phyloP scores from a whole-genome alignment of 345 rosid species.

The Eucalyptus caleyi region DNA sequence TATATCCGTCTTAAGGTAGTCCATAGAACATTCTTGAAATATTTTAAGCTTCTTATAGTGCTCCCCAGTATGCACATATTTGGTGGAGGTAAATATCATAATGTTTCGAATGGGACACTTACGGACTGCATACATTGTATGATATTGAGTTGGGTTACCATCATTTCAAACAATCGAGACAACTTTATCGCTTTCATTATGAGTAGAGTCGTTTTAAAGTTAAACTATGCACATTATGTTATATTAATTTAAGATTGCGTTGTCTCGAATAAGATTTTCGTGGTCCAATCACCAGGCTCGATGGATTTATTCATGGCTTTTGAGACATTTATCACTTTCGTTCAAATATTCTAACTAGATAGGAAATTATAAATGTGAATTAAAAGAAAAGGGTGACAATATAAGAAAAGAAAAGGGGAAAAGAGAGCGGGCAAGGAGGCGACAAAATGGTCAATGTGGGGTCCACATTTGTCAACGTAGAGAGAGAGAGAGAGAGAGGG shows the following conservation, averaged over 20 bases:
- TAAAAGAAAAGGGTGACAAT: neutral
- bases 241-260: neutral
- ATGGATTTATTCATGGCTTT: neutral
- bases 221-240: neutral
- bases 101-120: neutral
- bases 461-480: neutral
- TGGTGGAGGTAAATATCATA: neutral
- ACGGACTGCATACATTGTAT: neutral
- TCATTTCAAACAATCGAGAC: neutral
- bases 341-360: neutral
- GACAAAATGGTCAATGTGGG: neutral
- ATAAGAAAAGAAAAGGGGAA: neutral
- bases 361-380: neutral
- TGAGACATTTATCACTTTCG: neutral
- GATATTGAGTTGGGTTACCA: neutral
- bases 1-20: neutral
- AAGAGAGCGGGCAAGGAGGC: neutral
- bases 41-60: neutral
- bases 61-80: neutral
- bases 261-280: neutral
- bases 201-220: neutral
- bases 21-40: neutral
- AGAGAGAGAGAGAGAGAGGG: neutral
- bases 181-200: neutral
- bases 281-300: neutral